Evolutionary conservation across 140 eudicot genomes (phyloP), one percentile per base, ranked within the genome.

Genomic region (Stevia rebaudiana): DNA sequence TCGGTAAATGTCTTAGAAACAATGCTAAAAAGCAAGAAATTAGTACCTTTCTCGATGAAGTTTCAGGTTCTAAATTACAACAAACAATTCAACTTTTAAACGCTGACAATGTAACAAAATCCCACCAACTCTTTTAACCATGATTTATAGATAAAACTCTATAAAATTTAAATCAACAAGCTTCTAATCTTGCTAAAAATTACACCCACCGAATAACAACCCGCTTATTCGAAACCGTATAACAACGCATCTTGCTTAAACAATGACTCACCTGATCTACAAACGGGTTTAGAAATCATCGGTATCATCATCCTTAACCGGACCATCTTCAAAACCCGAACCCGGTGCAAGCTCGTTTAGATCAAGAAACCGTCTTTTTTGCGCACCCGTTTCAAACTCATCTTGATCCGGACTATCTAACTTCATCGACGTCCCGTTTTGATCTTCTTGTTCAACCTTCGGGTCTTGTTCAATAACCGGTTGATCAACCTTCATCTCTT

Each of bases 271-370:
- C 73, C 39, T 15, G 46, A 72, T 21, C 74, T 39, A 51, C 39
- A 44, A n/a, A n/a, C 13, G 35, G 23, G 43, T 62, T 78, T 41
- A 82, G 65, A 82, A 79, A 71, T 80, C 78, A 43, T 80, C 82
- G 1, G 72, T 63, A 67, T 76, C 86, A 16, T 84, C 89, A 25
- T 82, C 98, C 67, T 78, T 84, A 63, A 73, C 63, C 15, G 82
- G 84, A 10, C 89, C 89, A 17, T 91, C 98, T 6, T 91, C 98
- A 37, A 87, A 84, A 11, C 98, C 96, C 15, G 95, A 77, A 53
- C 98, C 98, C 0, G 98, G 98, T 37, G 98, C 98, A 47, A 87
- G 96, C 76, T 91, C 98, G 36, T 91, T 91, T 12, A 91, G 75
- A 75, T 91, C 96, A 73, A 91, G 95, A 82, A 91, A 88, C 68